Evolutionary conservation across 345 rosid genomes (phyloP), one percentile per base, ranked within the genome.

Genomic region (Crucihimalaya himalaica): DNA sequence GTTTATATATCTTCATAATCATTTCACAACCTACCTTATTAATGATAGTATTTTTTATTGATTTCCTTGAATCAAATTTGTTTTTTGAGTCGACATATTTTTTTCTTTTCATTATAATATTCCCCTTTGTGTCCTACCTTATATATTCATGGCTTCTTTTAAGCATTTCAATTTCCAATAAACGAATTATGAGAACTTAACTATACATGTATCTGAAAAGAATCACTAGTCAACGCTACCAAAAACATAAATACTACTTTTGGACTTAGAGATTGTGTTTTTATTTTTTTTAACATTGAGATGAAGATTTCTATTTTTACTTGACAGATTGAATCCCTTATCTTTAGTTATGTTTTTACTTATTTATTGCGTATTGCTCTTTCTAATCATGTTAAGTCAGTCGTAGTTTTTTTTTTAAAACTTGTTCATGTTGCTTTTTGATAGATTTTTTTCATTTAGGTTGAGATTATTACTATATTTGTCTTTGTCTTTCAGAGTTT

Each of bases 1-100:
- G 42, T 55, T 68, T 43, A 69, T 69, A 20, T 13, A 56, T 20
- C 55, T 45, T 20, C 45, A 8, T 56, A 69, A 56, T 70, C 55
- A 70, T 70, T 43, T 69, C 64, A 29, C 34, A 45, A 45, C 56
- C 46, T 5, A 57, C 55, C 35, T 57, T 21, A 51, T 29, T 35
- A 10, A 20, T 35, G 23, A 12, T 67, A 16, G 28, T 39, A 7
- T 3, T 10, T 6, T 66, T 66, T 25, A 67, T 67, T 53, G 5
- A 12, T 51, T 66, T 51, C 23, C 12, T 51, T 52, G 23, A 0
- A 37, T 67, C 40, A 39, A 39, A 16, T 52, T 66, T 37, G n/a
- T 15, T 50, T 48, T 65, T 25, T 23, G 50, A 23, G 5, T 53
- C 19, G 12, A 53, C 28, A 35, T 18, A 34, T 25, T 5, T 35